Evolutionary conservation across 2,329 filamentous ascomycete species (phyloP).

Genomic region (Diaporthe eres): DNA sequence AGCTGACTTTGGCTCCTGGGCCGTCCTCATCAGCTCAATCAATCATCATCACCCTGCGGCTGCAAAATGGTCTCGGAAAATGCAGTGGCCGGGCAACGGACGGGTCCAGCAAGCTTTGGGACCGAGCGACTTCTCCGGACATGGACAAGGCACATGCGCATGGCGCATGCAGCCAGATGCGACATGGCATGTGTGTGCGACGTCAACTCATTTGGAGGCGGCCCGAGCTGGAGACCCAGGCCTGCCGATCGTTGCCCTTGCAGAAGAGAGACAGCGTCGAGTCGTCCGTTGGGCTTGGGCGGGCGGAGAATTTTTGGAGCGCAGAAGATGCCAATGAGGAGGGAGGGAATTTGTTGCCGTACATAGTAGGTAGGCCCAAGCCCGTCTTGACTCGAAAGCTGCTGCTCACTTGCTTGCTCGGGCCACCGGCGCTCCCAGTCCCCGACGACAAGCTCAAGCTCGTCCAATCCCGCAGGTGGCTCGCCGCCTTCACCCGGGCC

Average conservation of each 20-base stretch:
- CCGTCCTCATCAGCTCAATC: neutral
- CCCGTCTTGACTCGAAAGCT: neutral
- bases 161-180: conserved; percentile 17
- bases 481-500: conserved; percentile 19
- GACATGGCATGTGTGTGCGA: conserved; percentile 28
- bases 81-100: conserved; percentile 41
- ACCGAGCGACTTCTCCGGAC: neutral
- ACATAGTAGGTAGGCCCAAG: neutral
- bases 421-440: conserved; percentile 18
- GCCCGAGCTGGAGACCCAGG: conserved; percentile 38
- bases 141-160: conserved; percentile 10
- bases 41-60: neutral
- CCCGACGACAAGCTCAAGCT: conserved; percentile 32
- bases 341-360: neutral
- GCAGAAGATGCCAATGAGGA: neutral
- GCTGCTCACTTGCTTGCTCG: neutral
- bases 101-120: conserved; percentile 25
- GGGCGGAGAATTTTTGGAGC: conserved; percentile 24
- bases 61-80: conserved; percentile 34
- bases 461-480: neutral
- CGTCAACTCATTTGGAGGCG: conserved; percentile 33
- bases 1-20: neutral
- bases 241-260: conserved; percentile 27
- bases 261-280: conserved; percentile 17
- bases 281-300: conserved; percentile 12